Conservation (phyloP, 2,329 filamentous ascomycete species). For the Aspergillus sp. region DNA sequence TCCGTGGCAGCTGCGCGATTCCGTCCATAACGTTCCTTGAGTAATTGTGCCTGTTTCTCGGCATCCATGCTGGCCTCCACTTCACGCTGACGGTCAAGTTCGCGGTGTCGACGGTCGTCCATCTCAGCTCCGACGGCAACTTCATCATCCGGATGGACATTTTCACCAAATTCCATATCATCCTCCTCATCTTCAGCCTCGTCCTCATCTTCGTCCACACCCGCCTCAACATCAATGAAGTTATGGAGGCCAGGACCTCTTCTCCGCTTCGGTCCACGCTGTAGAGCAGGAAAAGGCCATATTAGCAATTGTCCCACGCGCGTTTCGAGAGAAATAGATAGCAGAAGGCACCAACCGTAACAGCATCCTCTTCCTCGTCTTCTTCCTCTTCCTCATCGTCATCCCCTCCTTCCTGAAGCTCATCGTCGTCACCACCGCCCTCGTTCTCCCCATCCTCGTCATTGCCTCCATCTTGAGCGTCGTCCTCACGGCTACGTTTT, state of each 20-base stretch:
- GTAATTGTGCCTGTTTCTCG: constrained; percentile 84
- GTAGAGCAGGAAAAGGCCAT: constrained; percentile 9
- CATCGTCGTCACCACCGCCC: constrained; percentile 59
- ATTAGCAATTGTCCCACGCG: constrained; percentile 14
- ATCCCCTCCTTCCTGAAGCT: constrained; percentile 44
- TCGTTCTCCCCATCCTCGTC: constrained; percentile 42
- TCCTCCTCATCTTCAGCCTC: constrained; percentile 88
- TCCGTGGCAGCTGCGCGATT: constrained; percentile 67
- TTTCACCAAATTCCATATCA: constrained; percentile 80
- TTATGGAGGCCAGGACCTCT: constrained; percentile 73
- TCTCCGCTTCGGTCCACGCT: constrained; percentile 75
- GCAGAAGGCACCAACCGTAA: constrained; percentile 45
- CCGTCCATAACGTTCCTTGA: constrained; percentile 85
- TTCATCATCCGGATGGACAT: constrained; percentile 87
- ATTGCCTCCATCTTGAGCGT: constrained; percentile 42
- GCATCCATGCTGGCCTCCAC: constrained; percentile 85
- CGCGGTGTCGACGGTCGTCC: constrained; percentile 89
- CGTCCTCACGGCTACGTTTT: constrained; percentile 32
- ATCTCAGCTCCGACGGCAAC: constrained; percentile 70
- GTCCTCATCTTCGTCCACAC: constrained; percentile 92
- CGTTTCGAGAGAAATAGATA: neutral
- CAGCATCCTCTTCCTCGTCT: constrained; percentile 58
- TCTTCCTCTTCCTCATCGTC: constrained; percentile 45
- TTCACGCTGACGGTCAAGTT: constrained; percentile 89
- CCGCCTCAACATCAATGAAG: constrained; percentile 97